These are phyloP conservation scores for Starmerella bombi DNA, from an alignment of 805 yeast species.

Conservation along the genomic window DNA sequence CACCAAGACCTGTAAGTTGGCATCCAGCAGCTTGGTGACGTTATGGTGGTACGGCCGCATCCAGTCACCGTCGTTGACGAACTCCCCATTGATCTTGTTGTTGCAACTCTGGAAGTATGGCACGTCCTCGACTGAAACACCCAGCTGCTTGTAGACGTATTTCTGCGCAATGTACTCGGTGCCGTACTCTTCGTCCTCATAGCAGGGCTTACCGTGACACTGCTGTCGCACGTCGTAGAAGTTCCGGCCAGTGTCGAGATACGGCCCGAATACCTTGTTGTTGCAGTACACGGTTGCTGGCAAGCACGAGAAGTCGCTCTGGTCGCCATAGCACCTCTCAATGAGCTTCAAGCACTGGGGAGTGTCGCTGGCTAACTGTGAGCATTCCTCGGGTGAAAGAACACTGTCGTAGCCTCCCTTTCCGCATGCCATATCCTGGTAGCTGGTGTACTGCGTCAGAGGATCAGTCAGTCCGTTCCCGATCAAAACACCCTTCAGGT, in stretches of 20 bases:
- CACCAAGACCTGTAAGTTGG: constrained; percentile 63
- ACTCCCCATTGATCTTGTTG: constrained; percentile 64
- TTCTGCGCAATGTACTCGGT: constrained; percentile 65
- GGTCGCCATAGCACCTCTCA: constrained; percentile 60
- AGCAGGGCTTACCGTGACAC: constrained; percentile 55
- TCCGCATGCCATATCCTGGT: constrained; percentile 92
- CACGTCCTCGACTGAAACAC: constrained; percentile 63
- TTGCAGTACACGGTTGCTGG: constrained; percentile 89
- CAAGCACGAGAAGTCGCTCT: constrained; percentile 62
- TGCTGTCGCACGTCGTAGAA: constrained; percentile 79
- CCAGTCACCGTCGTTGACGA: constrained; percentile 83
- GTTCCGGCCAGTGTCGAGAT: constrained; percentile 75
- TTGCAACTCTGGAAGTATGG: constrained; percentile 33
- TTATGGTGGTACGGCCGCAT: constrained; percentile 72
- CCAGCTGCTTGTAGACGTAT: constrained; percentile 70
- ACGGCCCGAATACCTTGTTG: constrained; percentile 57
- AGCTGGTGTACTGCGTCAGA: constrained; percentile 60
- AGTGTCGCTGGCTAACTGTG: constrained; percentile 48
- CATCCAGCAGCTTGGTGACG: constrained; percentile 56
- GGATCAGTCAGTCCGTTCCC: constrained; percentile 94
- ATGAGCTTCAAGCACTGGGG: constrained; percentile 70
- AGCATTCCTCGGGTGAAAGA: constrained; percentile 68
- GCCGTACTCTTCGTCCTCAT: constrained; percentile 58
- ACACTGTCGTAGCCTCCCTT: constrained; percentile 74
- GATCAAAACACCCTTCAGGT: constrained; percentile 67